These are phyloP conservation scores for Corymbia calophylla DNA, from an alignment of 441 rosid species.

Conservation along the genomic window DNA sequence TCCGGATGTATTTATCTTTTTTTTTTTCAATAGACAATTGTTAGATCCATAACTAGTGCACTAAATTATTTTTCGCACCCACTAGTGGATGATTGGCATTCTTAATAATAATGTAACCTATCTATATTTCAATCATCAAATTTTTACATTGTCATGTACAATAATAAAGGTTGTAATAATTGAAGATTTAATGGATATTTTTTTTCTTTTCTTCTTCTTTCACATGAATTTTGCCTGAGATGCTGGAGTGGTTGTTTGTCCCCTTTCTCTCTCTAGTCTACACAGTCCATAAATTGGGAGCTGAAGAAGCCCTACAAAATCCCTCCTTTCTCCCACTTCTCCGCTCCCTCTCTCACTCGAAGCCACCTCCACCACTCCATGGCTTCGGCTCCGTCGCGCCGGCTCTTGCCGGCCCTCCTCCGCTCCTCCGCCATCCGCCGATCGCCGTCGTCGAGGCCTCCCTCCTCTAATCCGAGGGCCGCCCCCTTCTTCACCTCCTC, in stretches of 20 bases:
- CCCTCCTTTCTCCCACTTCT: constrained; percentile 15
- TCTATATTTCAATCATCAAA: background rate
- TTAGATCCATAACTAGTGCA: background rate
- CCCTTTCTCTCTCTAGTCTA: background rate
- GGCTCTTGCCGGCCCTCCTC: constrained; percentile 57
- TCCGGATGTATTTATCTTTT: too few species aligned
- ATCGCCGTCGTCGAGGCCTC: constrained; percentile 39
- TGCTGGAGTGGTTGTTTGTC: background rate
- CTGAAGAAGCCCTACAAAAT: background rate
- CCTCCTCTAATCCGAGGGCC: constrained; percentile 7
- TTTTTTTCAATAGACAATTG: background rate
- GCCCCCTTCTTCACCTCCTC: background rate
- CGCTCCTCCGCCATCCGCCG: constrained; percentile 55
- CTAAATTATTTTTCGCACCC: background rate
- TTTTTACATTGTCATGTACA: background rate
- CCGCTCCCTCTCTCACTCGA: background rate
- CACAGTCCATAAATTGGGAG: background rate
- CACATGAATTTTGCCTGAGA: background rate
- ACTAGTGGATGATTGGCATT: accelerated
- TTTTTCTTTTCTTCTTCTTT: background rate
- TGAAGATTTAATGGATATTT: background rate
- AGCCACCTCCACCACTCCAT: constrained; percentile 28
- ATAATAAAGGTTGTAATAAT: background rate
- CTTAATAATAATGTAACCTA: background rate
- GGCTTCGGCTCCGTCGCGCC: constrained; percentile 57